phyloP scores from a whole-genome alignment of 1,284 basidiomycete species.

The Neolentinus lepideus region DNA sequence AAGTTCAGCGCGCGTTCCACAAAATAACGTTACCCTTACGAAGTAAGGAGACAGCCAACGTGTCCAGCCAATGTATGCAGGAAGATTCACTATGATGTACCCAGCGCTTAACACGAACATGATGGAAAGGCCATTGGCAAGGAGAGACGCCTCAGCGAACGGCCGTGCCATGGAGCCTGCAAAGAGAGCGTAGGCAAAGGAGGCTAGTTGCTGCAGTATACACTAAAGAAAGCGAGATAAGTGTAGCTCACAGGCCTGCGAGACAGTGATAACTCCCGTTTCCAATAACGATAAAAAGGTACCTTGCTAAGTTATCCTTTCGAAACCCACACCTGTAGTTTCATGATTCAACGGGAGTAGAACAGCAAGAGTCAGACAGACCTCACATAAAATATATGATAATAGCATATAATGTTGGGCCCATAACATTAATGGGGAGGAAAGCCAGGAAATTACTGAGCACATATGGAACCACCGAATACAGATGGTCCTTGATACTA shows the following conservation, averaged over 20 bases:
- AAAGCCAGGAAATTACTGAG: neutral
- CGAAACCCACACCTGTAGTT: slow-evolving; percentile 2
- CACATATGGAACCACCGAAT: neutral
- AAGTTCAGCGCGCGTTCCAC: neutral
- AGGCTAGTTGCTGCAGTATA: slow-evolving; percentile 3
- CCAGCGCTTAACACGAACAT: slow-evolving; percentile 3
- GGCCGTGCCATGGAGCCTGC: slow-evolving; percentile 1
- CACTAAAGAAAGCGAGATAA: neutral
- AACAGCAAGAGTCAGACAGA: neutral
- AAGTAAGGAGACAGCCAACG: slow-evolving; percentile 5
- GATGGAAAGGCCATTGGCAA: slow-evolving; percentile 4
- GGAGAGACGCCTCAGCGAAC: slow-evolving; percentile 3
- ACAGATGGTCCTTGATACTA: slow-evolving; percentile 1
- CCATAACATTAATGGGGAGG: slow-evolving; percentile 3
- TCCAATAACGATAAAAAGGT: neutral
- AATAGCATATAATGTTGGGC: slow-evolving; percentile 1
- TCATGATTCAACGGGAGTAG: neutral
- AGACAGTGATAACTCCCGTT: neutral
- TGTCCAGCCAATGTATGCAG: slow-evolving; percentile 4
- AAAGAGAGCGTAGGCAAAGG: slow-evolving; percentile 2
- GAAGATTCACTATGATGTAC: slow-evolving; percentile 2
- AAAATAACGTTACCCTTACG: neutral
- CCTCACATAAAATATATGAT: slow-evolving; percentile 3
- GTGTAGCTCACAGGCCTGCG: neutral
- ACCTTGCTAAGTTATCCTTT: neutral